A percentile compares a stretch with the other conserved stretches of the same genome.
Evolutionary conservation across 139 green algal species (phyloP).

Genomic region (Micractinium sp.): DNA sequence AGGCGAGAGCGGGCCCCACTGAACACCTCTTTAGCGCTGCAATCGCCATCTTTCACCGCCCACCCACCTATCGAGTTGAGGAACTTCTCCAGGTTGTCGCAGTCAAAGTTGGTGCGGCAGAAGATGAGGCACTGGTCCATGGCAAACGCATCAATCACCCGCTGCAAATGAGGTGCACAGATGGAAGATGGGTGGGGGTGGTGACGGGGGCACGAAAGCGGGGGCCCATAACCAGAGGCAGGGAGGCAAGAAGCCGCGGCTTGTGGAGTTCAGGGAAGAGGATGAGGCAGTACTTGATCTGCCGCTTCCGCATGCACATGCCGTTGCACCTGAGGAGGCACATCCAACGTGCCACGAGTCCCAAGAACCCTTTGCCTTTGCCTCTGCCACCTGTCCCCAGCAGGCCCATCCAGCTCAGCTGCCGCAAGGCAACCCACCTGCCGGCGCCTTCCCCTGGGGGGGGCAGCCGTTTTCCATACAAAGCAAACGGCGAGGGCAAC

Average conservation of each 20-base stretch:
- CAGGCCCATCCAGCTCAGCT: too few species aligned
- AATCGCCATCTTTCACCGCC: not conserved
- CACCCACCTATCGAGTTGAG: slow-evolving; percentile 57
- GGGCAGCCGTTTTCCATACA: too few species aligned
- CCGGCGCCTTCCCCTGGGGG: too few species aligned
- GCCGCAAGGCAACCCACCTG: too few species aligned
- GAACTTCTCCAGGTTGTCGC: slow-evolving; percentile 83
- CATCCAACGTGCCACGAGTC: too few species aligned
- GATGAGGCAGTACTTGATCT: not conserved
- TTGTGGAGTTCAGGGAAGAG: too few species aligned
- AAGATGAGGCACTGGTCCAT: slow-evolving; percentile 77
- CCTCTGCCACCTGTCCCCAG: too few species aligned
- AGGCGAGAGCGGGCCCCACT: too few species aligned
- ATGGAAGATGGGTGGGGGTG: not conserved
- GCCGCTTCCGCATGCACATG: too few species aligned
- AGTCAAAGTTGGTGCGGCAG: slow-evolving; percentile 83
- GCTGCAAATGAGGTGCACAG: slow-evolving; percentile 40
- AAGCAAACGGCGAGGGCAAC: not conserved
- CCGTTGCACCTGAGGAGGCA: too few species aligned
- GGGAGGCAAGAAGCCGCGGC: not conserved
- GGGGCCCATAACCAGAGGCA: not conserved
- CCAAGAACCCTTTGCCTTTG: too few species aligned
- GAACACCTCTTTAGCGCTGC: not conserved
- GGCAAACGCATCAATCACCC: slow-evolving; percentile 63
- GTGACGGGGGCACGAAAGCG: not conserved